Conservation (phyloP, 306 rosid species). For the Trichosanthes truncata region DNA sequence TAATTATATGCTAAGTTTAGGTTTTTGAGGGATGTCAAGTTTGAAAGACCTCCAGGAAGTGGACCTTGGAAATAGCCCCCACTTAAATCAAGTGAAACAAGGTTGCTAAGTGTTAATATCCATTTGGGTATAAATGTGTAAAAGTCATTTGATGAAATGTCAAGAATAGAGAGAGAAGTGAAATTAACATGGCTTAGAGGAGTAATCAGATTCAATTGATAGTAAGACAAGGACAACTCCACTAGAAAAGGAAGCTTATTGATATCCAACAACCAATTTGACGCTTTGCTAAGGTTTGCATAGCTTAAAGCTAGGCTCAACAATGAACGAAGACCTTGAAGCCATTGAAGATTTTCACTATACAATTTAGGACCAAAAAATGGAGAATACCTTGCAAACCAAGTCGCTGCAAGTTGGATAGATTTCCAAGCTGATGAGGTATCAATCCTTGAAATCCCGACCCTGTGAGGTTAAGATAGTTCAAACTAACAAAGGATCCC, state of each 20-base stretch:
- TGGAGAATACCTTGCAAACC: background rate
- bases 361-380: background rate
- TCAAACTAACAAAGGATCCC: constrained; percentile 4
- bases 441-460: background rate
- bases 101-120: constrained; percentile 7
- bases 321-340: constrained; percentile 1
- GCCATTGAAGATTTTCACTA: constrained; percentile 6
- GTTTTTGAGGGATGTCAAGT: background rate
- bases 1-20: background rate
- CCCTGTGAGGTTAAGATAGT: background rate
- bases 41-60: background rate
- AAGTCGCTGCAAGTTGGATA: background rate
- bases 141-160: background rate
- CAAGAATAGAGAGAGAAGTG: background rate
- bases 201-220: background rate
- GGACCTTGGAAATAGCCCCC: background rate
- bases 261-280: background rate
- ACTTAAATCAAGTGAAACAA: background rate
- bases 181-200: background rate
- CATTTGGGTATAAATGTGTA: background rate
- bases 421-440: constrained; percentile 18
- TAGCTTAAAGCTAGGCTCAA: background rate
- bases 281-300: background rate
- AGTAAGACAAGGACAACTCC: background rate
- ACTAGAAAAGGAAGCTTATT: background rate